Conservation (phyloP, 2,329 filamentous ascomycete species). For the Beauveria brongniartii region DNA sequence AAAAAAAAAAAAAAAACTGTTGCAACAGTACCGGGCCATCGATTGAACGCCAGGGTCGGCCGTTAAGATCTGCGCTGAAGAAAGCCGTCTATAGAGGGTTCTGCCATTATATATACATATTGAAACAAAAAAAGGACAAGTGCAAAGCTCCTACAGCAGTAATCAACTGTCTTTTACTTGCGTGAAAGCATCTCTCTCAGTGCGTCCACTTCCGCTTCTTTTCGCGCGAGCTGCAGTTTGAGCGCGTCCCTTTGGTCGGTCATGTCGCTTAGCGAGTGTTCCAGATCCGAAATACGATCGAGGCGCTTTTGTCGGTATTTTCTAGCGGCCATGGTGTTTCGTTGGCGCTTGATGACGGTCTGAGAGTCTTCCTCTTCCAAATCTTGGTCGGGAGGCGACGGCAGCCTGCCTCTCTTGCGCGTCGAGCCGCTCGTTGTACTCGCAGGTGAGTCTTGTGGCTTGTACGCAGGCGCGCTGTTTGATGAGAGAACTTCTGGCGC, state of each 20-base stretch:
- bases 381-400: slow-evolving; percentile 15
- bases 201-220: slow-evolving; percentile 57
- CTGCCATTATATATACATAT: neutral
- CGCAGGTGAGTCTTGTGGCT: slow-evolving; percentile 8
- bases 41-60: neutral
- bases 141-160: neutral
- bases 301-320: slow-evolving; percentile 65
- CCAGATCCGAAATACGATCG: slow-evolving; percentile 56
- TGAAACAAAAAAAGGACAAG: neutral
- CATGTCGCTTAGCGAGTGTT: slow-evolving; percentile 49
- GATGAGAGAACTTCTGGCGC: neutral
- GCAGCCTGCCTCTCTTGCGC: neutral
- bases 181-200: slow-evolving; percentile 42
- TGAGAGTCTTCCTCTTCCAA: slow-evolving; percentile 18
- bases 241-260: slow-evolving; percentile 56
- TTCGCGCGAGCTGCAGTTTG: slow-evolving; percentile 51
- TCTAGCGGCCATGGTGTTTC: slow-evolving; percentile 63
- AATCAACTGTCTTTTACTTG: slow-evolving; percentile 15
- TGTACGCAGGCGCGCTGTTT: neutral
- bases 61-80: neutral
- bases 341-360: slow-evolving; percentile 47
- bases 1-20: neutral
- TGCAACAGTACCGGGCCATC: neutral
- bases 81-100: neutral
- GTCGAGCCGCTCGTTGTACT: slow-evolving; percentile 3